Conservation (phyloP, 345 rosid species). For the Aegle marmelos region DNA sequence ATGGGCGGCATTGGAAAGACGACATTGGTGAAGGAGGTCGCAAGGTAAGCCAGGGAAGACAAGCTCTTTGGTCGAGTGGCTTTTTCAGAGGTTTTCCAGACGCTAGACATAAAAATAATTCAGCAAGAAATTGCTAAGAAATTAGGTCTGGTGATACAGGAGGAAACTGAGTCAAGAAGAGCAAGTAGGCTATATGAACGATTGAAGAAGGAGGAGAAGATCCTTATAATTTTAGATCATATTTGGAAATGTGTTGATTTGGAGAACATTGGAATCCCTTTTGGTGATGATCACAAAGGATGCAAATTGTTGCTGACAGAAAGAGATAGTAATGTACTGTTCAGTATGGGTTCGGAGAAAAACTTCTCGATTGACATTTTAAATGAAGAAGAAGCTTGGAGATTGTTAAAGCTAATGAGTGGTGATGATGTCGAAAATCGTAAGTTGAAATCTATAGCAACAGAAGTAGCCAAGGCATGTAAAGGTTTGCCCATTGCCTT, state of each 20-base stretch:
- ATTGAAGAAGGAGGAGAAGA: not conserved
- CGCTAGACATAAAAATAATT: not conserved
- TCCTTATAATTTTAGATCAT: not conserved
- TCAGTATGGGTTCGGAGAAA: not conserved
- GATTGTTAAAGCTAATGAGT: too few species aligned
- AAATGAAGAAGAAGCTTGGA: too few species aligned
- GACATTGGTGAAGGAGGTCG: slow-evolving; percentile 17
- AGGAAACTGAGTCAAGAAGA: not conserved
- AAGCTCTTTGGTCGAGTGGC: slow-evolving; percentile 13
- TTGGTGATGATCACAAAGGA: not conserved
- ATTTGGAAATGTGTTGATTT: not conserved
- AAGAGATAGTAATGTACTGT: not conserved
- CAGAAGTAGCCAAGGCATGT: too few species aligned
- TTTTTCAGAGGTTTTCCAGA: not conserved
- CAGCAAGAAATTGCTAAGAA: slow-evolving; percentile 1
- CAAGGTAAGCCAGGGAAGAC: not conserved
- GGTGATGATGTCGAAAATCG: too few species aligned
- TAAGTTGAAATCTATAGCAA: too few species aligned
- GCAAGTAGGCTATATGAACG: not conserved
- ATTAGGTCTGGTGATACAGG: not conserved
- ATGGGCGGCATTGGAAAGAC: slow-evolving; percentile 24
- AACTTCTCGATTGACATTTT: too few species aligned
- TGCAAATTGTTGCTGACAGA: not conserved
- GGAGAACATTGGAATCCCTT: not conserved
- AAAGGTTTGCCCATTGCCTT: too few species aligned